Conservation (phyloP, 1,139 yeast genomes). For the Taphrina communis region DNA sequence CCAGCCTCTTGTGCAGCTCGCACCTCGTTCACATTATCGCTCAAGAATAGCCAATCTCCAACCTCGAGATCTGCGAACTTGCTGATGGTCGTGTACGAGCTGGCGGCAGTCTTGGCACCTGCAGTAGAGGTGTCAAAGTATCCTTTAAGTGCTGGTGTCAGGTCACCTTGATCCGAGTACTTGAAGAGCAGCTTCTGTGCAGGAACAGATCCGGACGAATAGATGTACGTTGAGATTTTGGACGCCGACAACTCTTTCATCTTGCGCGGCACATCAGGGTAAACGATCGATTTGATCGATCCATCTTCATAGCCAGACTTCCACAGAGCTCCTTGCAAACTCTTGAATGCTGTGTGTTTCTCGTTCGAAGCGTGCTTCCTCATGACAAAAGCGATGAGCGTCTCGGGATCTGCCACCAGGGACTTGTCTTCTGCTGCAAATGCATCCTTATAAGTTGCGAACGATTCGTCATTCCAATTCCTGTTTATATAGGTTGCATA, state of each 20-base stretch:
- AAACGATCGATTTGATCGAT: conserved; percentile 76
- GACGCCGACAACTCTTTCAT: conserved; percentile 52
- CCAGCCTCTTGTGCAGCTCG: conserved; percentile 76
- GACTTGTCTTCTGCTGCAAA: conserved; percentile 50
- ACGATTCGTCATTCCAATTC: conserved; percentile 49
- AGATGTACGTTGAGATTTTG: conserved; percentile 63
- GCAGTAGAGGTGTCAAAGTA: conserved; percentile 80
- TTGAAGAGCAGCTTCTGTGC: conserved; percentile 82
- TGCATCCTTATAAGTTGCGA: conserved; percentile 51
- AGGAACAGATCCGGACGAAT: conserved; percentile 88
- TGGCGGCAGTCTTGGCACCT: conserved; percentile 67
- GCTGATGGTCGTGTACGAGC: conserved; percentile 67
- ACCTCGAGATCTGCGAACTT: conserved; percentile 53
- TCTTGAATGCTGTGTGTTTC: conserved; percentile 77
- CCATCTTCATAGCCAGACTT: conserved; percentile 75
- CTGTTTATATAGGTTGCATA: conserved; percentile 46
- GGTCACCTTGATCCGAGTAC: conserved; percentile 58
- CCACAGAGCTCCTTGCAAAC: conserved; percentile 87
- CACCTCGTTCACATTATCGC: conserved; percentile 62
- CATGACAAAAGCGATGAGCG: conserved; percentile 58
- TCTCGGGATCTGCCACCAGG: conserved; percentile 48
- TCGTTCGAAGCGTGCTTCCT: conserved; percentile 68
- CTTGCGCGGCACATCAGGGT: conserved; percentile 69
- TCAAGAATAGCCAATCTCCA: conserved; percentile 64
- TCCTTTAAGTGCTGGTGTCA: conserved; percentile 63